Conservation (phyloP, 768 basidiomycete genomes). For the Symmetrospora coprosmae region DNA sequence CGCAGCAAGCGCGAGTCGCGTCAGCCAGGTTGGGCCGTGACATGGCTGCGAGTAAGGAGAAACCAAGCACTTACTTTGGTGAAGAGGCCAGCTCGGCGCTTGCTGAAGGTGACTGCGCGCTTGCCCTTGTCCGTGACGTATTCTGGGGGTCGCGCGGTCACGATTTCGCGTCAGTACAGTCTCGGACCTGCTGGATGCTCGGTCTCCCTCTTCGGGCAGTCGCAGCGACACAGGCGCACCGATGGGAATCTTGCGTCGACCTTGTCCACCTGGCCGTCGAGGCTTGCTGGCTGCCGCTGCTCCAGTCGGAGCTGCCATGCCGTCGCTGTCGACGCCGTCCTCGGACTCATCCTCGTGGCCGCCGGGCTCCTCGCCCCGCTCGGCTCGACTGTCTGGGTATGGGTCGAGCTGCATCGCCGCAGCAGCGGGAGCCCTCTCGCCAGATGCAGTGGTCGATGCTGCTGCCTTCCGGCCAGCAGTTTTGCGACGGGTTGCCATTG, state of each 20-base stretch:
- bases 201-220: not conserved
- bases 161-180: not conserved
- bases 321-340: not conserved
- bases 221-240: not conserved
- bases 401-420: too few relatives aligned
- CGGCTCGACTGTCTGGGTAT: too few relatives aligned
- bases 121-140: conserved; percentile 2
- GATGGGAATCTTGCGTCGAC: conserved; percentile 16
- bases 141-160: not conserved
- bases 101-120: conserved; percentile 13
- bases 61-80: conserved; percentile 13
- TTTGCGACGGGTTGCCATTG: too few relatives aligned
- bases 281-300: not conserved
- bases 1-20: too few relatives aligned
- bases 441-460: too few relatives aligned
- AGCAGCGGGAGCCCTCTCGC: too few relatives aligned
- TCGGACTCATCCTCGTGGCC: not conserved
- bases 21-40: too few relatives aligned
- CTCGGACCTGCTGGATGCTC: not conserved
- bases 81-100: conserved; percentile 17
- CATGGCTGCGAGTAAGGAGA: too few relatives aligned
- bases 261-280: not conserved
- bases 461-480: too few relatives aligned
- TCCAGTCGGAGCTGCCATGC: too few relatives aligned
- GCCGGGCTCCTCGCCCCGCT: not conserved